Evolutionary conservation across 805 yeast genomes (phyloP).

Genomic region (Jamesozyma rosinii): DNA sequence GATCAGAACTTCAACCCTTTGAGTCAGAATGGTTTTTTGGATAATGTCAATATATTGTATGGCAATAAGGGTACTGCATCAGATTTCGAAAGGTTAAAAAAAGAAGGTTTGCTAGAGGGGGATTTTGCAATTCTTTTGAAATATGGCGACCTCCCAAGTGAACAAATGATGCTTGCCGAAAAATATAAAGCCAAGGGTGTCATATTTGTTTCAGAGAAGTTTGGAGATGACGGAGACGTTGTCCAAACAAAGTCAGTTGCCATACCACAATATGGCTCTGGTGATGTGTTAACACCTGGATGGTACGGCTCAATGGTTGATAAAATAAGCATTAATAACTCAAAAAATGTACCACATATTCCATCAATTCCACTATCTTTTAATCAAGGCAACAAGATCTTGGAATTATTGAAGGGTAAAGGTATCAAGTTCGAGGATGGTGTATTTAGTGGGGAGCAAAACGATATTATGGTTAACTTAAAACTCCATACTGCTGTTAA

Average conservation of each 20-base stretch:
- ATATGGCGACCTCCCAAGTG: slow-evolving; percentile 45
- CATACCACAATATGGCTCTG: slow-evolving; percentile 51
- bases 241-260: slow-evolving; percentile 42
- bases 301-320: slow-evolving; percentile 41
- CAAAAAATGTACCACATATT: slow-evolving; percentile 52
- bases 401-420: slow-evolving; percentile 17
- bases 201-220: slow-evolving; percentile 50
- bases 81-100: slow-evolving; percentile 42
- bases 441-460: slow-evolving; percentile 15
- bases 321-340: slow-evolving; percentile 37
- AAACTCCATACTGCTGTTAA: slow-evolving; percentile 37
- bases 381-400: slow-evolving; percentile 49
- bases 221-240: slow-evolving; percentile 23
- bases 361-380: slow-evolving; percentile 74
- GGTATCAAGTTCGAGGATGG: slow-evolving; percentile 21
- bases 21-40: slow-evolving; percentile 47
- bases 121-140: slow-evolving; percentile 51
- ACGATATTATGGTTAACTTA: slow-evolving; percentile 21
- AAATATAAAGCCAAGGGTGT: slow-evolving; percentile 52
- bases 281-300: slow-evolving; percentile 77
- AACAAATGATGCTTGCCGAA: slow-evolving; percentile 48
- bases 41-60: slow-evolving; percentile 44
- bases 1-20: slow-evolving; percentile 57
- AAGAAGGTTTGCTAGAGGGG: slow-evolving; percentile 33
- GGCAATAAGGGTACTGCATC: slow-evolving; percentile 54